phyloP scores from a whole-genome alignment of 1,284 basidiomycete genomes.

The Rhizopogon hawkerae region DNA sequence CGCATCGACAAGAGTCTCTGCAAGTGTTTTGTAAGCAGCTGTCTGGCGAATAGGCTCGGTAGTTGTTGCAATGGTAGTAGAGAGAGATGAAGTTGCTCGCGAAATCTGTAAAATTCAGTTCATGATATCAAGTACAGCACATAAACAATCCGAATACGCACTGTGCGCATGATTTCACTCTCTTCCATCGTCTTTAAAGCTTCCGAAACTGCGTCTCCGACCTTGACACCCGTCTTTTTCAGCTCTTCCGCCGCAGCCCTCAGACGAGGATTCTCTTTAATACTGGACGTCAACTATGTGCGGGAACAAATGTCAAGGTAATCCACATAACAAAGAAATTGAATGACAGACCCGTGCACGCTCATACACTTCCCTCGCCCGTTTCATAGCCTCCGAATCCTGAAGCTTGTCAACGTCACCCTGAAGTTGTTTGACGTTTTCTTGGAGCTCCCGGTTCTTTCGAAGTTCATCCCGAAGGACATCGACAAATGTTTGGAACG shows the following conservation, averaged over 20 bases:
- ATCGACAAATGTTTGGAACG: constrained; percentile 94
- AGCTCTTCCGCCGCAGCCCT: constrained; percentile 89
- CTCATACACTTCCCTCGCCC: constrained; percentile 86
- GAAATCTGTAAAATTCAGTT: constrained; percentile 47
- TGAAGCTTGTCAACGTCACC: constrained; percentile 97
- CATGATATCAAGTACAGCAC: not conserved
- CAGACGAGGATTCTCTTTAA: constrained; percentile 93
- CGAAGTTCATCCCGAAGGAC: constrained; percentile 86
- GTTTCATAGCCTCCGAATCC: constrained; percentile 95
- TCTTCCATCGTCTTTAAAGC: constrained; percentile 91
- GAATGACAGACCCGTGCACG: constrained; percentile 69
- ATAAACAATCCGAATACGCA: constrained; percentile 29
- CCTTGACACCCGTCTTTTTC: constrained; percentile 81
- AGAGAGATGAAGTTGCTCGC: constrained; percentile 70
- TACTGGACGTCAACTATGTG: constrained; percentile 77
- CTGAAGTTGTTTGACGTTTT: constrained; percentile 94
- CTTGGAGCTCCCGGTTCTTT: constrained; percentile 92
- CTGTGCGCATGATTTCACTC: constrained; percentile 83
- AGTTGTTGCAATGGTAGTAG: constrained; percentile 70
- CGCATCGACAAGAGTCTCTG: constrained; percentile 85
- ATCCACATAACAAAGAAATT: constrained; percentile 3
- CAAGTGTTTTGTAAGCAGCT: constrained; percentile 86
- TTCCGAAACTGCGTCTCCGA: constrained; percentile 88
- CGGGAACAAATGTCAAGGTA: constrained; percentile 5
- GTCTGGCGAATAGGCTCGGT: constrained; percentile 95